Percentiles rank a stretch among this genome's conserved stretches.
Evolutionary conservation across 768 basidiomycete genomes (phyloP).

Genomic region (Amanita pallidorosea): DNA sequence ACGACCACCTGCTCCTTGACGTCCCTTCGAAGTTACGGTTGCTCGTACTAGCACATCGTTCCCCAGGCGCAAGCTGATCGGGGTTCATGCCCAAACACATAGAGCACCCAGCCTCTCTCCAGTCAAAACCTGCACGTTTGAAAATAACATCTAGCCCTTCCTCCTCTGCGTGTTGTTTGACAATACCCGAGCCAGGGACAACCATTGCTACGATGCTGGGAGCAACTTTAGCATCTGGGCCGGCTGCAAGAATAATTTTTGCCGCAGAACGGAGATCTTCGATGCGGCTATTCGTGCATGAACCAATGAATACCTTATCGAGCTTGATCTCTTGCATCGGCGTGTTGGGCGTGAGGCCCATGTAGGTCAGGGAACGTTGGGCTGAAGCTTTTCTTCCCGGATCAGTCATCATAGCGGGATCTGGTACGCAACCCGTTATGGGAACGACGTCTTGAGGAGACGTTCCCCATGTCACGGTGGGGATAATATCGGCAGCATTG

Average conservation of each 20-base stretch:
- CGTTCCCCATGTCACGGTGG: slow-evolving; percentile 90
- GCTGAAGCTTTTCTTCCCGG: slow-evolving; percentile 57
- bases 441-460: slow-evolving; percentile 83
- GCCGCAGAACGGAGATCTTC: slow-evolving; percentile 88
- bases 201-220: slow-evolving; percentile 77
- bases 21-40: slow-evolving; percentile 92
- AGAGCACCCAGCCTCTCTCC: slow-evolving; percentile 92
- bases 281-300: slow-evolving; percentile 91
- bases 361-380: slow-evolving; percentile 71
- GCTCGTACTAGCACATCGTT: slow-evolving; percentile 85
- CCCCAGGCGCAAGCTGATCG: slow-evolving; percentile 73
- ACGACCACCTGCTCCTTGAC: slow-evolving; percentile 79
- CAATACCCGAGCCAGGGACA: slow-evolving; percentile 83
- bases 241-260: slow-evolving; percentile 63
- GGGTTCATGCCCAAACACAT: slow-evolving; percentile 98
- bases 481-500: slow-evolving; percentile 75
- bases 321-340: slow-evolving; percentile 70
- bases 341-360: slow-evolving; percentile 74
- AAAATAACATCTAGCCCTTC: slow-evolving; percentile 83
- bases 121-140: slow-evolving; percentile 87
- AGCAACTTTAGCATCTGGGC: slow-evolving; percentile 64
- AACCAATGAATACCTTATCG: slow-evolving; percentile 91
- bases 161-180: slow-evolving; percentile 85
- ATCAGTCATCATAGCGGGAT: slow-evolving; percentile 58
- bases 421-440: slow-evolving; percentile 74